These are phyloP conservation scores for Paramecium caudatum DNA, from an alignment of 73 alveolate genomes.

Conservation along the genomic window DNA sequence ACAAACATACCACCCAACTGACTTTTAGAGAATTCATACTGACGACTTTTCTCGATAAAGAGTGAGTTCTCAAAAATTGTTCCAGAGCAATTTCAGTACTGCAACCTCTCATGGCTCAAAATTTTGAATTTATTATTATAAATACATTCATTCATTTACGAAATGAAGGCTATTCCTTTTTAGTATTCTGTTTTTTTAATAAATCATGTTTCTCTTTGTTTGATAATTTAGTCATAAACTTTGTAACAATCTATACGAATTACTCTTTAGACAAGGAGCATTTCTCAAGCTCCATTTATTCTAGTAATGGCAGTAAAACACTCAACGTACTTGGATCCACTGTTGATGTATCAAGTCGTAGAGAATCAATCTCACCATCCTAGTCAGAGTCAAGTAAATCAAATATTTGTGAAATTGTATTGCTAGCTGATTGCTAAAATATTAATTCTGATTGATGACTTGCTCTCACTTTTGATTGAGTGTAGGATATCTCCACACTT, in stretches of 20 bases:
- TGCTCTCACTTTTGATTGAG: slow-evolving; percentile 21
- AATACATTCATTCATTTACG: neutral
- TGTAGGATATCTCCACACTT: neutral
- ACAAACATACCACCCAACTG: neutral
- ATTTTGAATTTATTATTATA: neutral
- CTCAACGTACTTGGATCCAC: slow-evolving; percentile 3
- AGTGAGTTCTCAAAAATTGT: neutral
- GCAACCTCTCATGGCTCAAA: slow-evolving; percentile 18
- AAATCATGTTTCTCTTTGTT: slow-evolving; percentile 58
- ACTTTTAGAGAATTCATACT: slow-evolving; percentile 3
- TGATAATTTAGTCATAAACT: neutral
- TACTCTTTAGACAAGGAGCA: neutral
- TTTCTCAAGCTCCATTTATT: slow-evolving; percentile 37
- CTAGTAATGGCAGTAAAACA: neutral
- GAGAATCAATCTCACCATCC: slow-evolving; percentile 62
- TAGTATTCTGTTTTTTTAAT: neutral
- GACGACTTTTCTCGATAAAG: slow-evolving; percentile 18
- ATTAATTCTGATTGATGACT: slow-evolving; percentile 46
- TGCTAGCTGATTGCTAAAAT: neutral
- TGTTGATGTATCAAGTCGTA: slow-evolving; percentile 2
- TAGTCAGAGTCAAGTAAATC: slow-evolving; percentile 26
- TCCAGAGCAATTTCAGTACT: slow-evolving; percentile 15
- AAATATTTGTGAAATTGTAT: neutral
- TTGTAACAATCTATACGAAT: neutral
- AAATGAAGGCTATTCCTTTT: neutral